Conservation (phyloP, 1,284 basidiomycete species). For the Sphaerobolus stellatus region DNA sequence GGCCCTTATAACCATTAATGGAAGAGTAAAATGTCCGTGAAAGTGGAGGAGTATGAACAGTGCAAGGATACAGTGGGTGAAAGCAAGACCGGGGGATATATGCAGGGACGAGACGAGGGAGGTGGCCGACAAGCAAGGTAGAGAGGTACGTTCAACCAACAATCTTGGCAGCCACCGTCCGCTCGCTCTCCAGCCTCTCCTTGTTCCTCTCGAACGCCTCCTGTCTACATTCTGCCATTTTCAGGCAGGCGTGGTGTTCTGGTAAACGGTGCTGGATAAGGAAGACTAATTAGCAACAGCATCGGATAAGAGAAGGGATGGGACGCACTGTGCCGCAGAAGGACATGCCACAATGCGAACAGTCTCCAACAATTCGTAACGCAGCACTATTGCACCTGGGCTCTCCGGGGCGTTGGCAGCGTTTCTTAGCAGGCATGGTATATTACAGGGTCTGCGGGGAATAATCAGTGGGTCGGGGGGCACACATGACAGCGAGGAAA, state of each 20-base stretch:
- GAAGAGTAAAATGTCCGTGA: slow-evolving; percentile 5
- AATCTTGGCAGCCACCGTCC: slow-evolving; percentile 83
- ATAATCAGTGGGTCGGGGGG: slow-evolving; percentile 8
- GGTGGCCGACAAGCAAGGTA: slow-evolving; percentile 13
- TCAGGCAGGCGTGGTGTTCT: slow-evolving; percentile 76
- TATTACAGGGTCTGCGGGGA: slow-evolving; percentile 18
- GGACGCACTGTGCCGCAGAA: slow-evolving; percentile 75
- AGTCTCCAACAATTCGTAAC: slow-evolving; percentile 78
- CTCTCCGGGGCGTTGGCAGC: slow-evolving; percentile 70
- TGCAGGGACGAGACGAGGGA: slow-evolving; percentile 5
- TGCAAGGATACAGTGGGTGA: slow-evolving; percentile 13
- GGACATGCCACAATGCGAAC: slow-evolving; percentile 70
- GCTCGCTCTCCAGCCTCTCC: slow-evolving; percentile 79
- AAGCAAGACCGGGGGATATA: slow-evolving; percentile 15
- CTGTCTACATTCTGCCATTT: slow-evolving; percentile 77
- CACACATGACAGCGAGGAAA: neutral
- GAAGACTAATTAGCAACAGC: slow-evolving; percentile 19
- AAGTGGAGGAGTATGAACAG: slow-evolving; percentile 1
- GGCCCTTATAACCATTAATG: slow-evolving; percentile 6
- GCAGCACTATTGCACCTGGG: slow-evolving; percentile 73
- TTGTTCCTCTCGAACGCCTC: slow-evolving; percentile 86
- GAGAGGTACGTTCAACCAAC: slow-evolving; percentile 30
- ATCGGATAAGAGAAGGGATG: slow-evolving; percentile 8
- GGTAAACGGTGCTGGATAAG: slow-evolving; percentile 71
- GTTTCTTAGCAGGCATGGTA: slow-evolving; percentile 77